A percentile compares a stretch with the other conserved stretches of the same genome.
phyloP scores from a whole-genome alignment of 495 filamentous ascomycete genomes.

The Sordaria brevicollis region DNA sequence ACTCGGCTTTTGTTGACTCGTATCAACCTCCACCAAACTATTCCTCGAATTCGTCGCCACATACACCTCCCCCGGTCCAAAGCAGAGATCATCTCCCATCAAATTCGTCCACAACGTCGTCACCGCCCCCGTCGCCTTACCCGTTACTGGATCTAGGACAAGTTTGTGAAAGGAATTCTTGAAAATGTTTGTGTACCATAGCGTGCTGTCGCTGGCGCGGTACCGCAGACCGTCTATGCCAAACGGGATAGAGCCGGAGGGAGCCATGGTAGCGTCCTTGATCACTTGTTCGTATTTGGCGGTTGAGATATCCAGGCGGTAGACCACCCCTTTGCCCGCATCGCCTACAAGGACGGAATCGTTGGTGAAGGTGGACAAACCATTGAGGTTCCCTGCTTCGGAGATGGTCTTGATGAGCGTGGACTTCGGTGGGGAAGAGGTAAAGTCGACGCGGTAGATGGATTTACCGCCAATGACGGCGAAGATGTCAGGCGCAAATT shows the following conservation, averaged over 20 bases:
- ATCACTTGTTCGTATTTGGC: slow-evolving; percentile 24
- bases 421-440: slow-evolving; percentile 15
- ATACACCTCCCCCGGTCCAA: slow-evolving; percentile 27
- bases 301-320: slow-evolving; percentile 30
- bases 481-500: slow-evolving; percentile 29
- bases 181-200: slow-evolving; percentile 38
- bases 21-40: slow-evolving; percentile 29
- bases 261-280: slow-evolving; percentile 28
- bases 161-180: slow-evolving; percentile 32
- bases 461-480: slow-evolving; percentile 31
- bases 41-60: slow-evolving; percentile 29
- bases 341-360: slow-evolving; percentile 30
- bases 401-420: slow-evolving; percentile 26
- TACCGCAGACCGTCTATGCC: slow-evolving; percentile 29
- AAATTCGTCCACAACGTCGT: slow-evolving; percentile 30
- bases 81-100: slow-evolving; percentile 32
- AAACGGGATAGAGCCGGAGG: slow-evolving; percentile 25
- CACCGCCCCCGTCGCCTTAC: slow-evolving; percentile 22
- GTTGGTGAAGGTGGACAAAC: slow-evolving; percentile 27
- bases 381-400: slow-evolving; percentile 31
- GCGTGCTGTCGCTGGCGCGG: slow-evolving; percentile 18
- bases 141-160: slow-evolving; percentile 25
- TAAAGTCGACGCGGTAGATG: slow-evolving; percentile 33
- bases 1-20: slow-evolving; percentile 17
- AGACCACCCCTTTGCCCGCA: slow-evolving; percentile 30